phyloP scores from a whole-genome alignment of 345 rosid genomes.

The Excoecaria cochinchinensis region DNA sequence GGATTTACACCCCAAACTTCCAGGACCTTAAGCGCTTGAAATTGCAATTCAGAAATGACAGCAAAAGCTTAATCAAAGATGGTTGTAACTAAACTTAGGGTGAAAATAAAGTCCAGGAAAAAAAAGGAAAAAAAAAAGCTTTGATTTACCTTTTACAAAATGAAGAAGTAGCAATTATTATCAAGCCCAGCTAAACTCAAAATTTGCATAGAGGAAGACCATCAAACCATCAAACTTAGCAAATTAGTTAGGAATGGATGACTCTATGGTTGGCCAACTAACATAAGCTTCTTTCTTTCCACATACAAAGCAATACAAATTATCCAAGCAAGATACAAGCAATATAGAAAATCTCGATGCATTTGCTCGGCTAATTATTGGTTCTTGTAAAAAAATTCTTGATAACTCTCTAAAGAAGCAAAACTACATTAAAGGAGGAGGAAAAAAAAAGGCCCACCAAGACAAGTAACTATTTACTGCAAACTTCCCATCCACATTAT shows the following conservation, averaged over 20 bases:
- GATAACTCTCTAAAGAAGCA: slow-evolving; percentile 14
- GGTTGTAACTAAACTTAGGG: not conserved
- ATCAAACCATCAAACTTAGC: slow-evolving; percentile 4
- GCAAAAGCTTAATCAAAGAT: slow-evolving; percentile 2
- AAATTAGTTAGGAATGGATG: slow-evolving; percentile 15
- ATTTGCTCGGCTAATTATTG: not conserved
- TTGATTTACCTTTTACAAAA: not conserved
- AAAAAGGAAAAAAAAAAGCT: slow-evolving; percentile 5
- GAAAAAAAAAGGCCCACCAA: not conserved
- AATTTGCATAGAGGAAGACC: not conserved
- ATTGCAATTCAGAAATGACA: slow-evolving; percentile 26
- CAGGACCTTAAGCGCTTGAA: slow-evolving; percentile 17
- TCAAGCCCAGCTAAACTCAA: not conserved
- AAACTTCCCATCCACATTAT: not conserved
- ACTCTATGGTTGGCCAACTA: slow-evolving; percentile 52
- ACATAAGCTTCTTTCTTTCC: slow-evolving; percentile 45
- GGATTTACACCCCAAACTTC: too few relatives aligned
- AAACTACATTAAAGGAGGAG: slow-evolving; percentile 8
- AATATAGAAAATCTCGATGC: not conserved
- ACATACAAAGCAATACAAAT: slow-evolving; percentile 5
- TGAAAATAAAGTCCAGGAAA: not conserved
- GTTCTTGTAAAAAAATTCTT: slow-evolving; percentile 6
- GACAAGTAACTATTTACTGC: not conserved
- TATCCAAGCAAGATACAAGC: slow-evolving; percentile 19
- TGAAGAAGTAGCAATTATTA: not conserved